Conservation (phyloP, 768 basidiomycete genomes). For the Boletellus ananiceps region DNA sequence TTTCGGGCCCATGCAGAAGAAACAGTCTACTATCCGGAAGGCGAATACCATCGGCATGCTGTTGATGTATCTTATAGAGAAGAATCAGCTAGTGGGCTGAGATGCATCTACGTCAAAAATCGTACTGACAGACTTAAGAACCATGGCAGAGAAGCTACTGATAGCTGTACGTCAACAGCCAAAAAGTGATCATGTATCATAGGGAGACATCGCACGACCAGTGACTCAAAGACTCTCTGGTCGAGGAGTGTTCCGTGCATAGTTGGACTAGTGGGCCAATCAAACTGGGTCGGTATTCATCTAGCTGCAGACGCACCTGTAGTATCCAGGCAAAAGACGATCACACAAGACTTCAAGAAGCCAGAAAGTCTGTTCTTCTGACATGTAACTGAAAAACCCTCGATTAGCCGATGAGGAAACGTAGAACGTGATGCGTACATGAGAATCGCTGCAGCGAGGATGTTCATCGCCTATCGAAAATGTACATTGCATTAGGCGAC, state of each 20-base stretch:
- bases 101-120: slow-evolving; percentile 12
- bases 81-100: not conserved
- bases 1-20: slow-evolving; percentile 98
- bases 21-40: slow-evolving; percentile 95
- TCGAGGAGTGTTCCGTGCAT: slow-evolving; percentile 99
- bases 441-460: slow-evolving; percentile 90
- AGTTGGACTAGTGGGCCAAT: slow-evolving; percentile 60
- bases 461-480: slow-evolving; percentile 83
- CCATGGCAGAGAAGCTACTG: slow-evolving; percentile 96
- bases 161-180: slow-evolving; percentile 89
- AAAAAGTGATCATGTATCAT: slow-evolving; percentile 93
- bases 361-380: slow-evolving; percentile 99
- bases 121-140: slow-evolving; percentile 87
- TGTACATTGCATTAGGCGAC: not conserved
- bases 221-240: slow-evolving; percentile 93
- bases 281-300: not conserved
- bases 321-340: slow-evolving; percentile 94
- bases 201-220: slow-evolving; percentile 84
- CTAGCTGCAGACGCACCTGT: slow-evolving; percentile 53
- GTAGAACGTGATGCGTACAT: slow-evolving; percentile 49
- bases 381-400: slow-evolving; percentile 74
- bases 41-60: slow-evolving; percentile 98
- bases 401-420: slow-evolving; percentile 7
- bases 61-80: slow-evolving; percentile 65
- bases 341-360: slow-evolving; percentile 92